Evolutionary conservation across 2,329 filamentous ascomycete genomes (phyloP), one percentile per base, ranked within the genome.

Genomic region (Bipolaris oryzae): DNA sequence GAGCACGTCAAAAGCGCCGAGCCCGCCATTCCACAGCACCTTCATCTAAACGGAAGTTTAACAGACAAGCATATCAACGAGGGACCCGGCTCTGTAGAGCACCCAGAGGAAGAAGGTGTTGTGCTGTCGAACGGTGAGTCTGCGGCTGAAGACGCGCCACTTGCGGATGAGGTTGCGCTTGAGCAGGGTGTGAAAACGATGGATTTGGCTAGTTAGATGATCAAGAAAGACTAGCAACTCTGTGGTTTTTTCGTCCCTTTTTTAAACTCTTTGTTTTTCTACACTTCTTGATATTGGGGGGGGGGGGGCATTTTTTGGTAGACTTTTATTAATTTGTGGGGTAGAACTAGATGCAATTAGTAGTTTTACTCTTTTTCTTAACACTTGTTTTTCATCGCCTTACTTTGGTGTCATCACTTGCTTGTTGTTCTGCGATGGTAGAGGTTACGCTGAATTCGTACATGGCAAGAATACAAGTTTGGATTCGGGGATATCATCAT

Each of bases 41-140:
- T 49, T 15, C 10, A 31, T 31, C 11, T 49, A 15, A 18, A 45
- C 2, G 39, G 46, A 5, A 25, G 43, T 7, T 18, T 57, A 2
- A 54, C 34, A 2, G 50, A 50, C 16, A 23, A 54, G 10, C n/a
- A 57, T 1, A 49, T 65, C 10, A 61, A 63, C 35, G 60, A 62
- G 10, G 63, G 63, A 0, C 62, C 61, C 0, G 58, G 63, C 21
- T 37, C 58, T 11, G 59, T 61, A 7, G 56, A 62, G 11, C 58
- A 66, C 9, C 35, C 39, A 0, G 49, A 50, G 20, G 37, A 46
- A 0, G 51, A 58, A 23, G 58, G 56, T 5, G 33, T 63, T 5
- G 45, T 66, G 5, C 51, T 64, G 16, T 62, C 57, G 23, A 63
- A 64, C 18, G 54, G 61, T 3, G 59, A 57, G 33, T 41, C 45